Conservation (phyloP, 202 grass and related monocot species). For the Zizania palustris region DNA sequence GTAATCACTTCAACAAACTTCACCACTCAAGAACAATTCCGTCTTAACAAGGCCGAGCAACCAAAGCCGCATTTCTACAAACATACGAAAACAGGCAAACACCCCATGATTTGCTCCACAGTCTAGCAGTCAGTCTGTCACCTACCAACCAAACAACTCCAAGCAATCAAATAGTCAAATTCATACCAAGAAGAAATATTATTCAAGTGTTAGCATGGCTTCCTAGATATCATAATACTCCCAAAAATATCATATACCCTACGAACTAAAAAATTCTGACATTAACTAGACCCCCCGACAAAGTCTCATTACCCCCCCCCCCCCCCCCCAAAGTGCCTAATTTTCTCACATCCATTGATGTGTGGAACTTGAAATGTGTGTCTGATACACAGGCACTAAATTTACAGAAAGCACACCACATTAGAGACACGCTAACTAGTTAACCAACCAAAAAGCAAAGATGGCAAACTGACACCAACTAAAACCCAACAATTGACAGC, state of each 20-base stretch:
- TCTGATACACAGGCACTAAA: not conserved
- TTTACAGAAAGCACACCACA: slow-evolving; percentile 8
- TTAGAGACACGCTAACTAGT: slow-evolving; percentile 3
- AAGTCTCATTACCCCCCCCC: not conserved
- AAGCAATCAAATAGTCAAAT: slow-evolving; percentile 36
- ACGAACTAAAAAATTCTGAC: not conserved
- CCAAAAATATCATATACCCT: not conserved
- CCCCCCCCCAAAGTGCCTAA: slow-evolving; percentile 20
- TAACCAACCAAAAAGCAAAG: slow-evolving; percentile 39
- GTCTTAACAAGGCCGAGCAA: slow-evolving; percentile 15
- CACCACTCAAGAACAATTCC: slow-evolving; percentile 5
- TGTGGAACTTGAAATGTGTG: not conserved
- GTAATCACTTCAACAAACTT: not conserved
- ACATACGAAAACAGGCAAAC: slow-evolving; percentile 13
- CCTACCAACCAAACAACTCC: slow-evolving; percentile 39
- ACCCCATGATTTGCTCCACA: slow-evolving; percentile 25
- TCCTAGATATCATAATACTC: slow-evolving; percentile 21
- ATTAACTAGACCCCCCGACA: not conserved
- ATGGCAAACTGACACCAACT: slow-evolving; percentile 12
- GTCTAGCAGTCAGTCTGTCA: slow-evolving; percentile 28
- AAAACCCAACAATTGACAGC: slow-evolving; percentile 20
- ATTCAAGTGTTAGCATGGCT: slow-evolving; percentile 25
- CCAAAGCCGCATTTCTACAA: slow-evolving; percentile 26
- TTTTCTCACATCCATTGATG: slow-evolving; percentile 22
- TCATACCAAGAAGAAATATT: slow-evolving; percentile 31